These are phyloP conservation scores for Escallonia herrerae DNA, from an alignment of 129 eudicot species.

Conservation along the genomic window DNA sequence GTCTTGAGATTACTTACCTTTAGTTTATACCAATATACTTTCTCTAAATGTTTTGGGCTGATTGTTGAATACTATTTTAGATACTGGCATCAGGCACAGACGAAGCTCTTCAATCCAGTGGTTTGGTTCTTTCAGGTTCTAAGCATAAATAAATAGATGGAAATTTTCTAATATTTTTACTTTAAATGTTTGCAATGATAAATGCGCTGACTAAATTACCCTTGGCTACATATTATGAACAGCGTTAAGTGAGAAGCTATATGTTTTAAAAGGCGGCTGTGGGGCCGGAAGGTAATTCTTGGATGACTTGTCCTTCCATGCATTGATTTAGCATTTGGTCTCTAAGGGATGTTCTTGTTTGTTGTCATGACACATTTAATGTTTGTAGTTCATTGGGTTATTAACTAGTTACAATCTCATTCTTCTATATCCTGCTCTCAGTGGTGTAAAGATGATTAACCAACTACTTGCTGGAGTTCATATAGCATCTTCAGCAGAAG, in stretches of 20 bases:
- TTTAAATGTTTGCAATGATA: not conserved
- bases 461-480: slow-evolving; percentile 99
- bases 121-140: slow-evolving; percentile 80
- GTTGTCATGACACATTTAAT: not conserved
- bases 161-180: slow-evolving; percentile 1
- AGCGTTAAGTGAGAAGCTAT: slow-evolving; percentile 97
- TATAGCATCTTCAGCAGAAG: slow-evolving; percentile 98
- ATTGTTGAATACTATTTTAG: slow-evolving; percentile 28
- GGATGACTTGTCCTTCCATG: slow-evolving; percentile 9
- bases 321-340: slow-evolving; percentile 11
- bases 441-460: slow-evolving; percentile 97
- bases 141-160: not conserved
- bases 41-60: not conserved
- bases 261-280: slow-evolving; percentile 84
- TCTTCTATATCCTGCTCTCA: slow-evolving; percentile 18
- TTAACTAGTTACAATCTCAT: slow-evolving; percentile 4
- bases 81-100: slow-evolving; percentile 94
- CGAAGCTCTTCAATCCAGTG: slow-evolving; percentile 85
- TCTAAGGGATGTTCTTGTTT: not conserved
- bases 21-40: not conserved
- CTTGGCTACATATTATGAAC: slow-evolving; percentile 22
- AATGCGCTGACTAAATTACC: slow-evolving; percentile 5
- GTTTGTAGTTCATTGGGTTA: slow-evolving; percentile 1
- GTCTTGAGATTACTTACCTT: slow-evolving; percentile 6
- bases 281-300: slow-evolving; percentile 91